Conservation (phyloP, 2,329 filamentous ascomycete species). For the Pezicula carpinea region DNA sequence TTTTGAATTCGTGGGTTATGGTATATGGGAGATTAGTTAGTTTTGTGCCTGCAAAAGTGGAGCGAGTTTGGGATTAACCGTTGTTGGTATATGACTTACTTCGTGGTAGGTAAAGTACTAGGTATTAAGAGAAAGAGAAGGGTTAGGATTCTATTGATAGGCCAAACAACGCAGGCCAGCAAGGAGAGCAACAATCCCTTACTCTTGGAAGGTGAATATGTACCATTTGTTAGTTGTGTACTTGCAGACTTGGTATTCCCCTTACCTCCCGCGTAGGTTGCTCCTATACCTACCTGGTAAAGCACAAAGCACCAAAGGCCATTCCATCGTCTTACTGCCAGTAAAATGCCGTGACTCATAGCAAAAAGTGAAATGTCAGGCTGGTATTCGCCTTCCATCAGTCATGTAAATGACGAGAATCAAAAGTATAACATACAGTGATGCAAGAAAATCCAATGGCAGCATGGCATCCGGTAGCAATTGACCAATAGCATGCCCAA, state of each 20-base stretch:
- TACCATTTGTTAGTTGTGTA: background rate
- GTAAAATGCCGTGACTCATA: background rate
- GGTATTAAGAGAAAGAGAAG: background rate
- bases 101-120: background rate
- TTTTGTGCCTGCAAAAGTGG: slow-evolving; percentile 8
- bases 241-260: no score
- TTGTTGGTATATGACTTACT: no score
- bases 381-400: background rate
- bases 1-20: slow-evolving; percentile 7
- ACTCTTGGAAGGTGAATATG: background rate
- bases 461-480: background rate
- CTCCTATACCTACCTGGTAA: background rate
- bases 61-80: slow-evolving; percentile 16
- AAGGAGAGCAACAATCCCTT: background rate
- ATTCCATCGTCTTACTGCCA: background rate
- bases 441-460: background rate
- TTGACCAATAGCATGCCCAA: slow-evolving; percentile 3
- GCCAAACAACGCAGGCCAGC: background rate
- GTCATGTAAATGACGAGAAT: no score
- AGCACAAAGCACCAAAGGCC: background rate
- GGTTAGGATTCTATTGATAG: background rate
- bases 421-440: background rate
- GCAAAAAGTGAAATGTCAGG: background rate
- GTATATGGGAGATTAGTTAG: slow-evolving; percentile 10
- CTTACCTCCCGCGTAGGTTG: background rate